Conservation (phyloP, 768 basidiomycete species). For the Heimioporus sp. region DNA sequence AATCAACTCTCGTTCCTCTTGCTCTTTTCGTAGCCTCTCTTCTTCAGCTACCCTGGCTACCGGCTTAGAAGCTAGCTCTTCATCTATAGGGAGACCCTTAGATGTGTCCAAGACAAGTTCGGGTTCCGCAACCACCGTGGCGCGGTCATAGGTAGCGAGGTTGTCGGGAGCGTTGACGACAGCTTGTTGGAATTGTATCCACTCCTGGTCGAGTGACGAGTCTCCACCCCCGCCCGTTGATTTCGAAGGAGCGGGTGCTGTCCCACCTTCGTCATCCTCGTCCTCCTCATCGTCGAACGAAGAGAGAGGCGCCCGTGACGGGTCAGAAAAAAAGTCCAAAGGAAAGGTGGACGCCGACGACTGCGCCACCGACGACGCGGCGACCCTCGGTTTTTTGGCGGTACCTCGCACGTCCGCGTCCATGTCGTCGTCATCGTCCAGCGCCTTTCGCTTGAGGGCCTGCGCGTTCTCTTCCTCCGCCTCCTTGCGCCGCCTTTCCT, state of each 20-base stretch:
- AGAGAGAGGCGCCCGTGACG: constrained; percentile 46
- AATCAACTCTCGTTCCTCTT: constrained; percentile 77
- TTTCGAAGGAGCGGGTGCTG: background rate
- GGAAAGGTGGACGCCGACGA: constrained; percentile 43
- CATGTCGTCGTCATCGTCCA: constrained; percentile 24
- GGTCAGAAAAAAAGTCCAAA: constrained; percentile 79
- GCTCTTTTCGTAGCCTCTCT: constrained; percentile 49
- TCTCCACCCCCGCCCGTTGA: constrained; percentile 3
- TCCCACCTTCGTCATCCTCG: constrained; percentile 33
- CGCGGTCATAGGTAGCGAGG: constrained; percentile 58
- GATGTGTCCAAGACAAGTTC: constrained; percentile 46
- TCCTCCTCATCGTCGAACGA: constrained; percentile 41
- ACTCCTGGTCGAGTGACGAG: constrained; percentile 62
- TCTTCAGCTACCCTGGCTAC: constrained; percentile 29
- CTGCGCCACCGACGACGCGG: constrained; percentile 4
- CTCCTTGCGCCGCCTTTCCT: constrained; percentile 44
- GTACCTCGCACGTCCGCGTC: constrained; percentile 23
- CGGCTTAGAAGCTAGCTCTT: constrained; percentile 20
- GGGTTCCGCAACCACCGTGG: constrained; percentile 72
- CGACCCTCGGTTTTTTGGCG: constrained; percentile 31
- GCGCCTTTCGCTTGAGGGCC: constrained; percentile 33
- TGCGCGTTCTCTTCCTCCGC: constrained; percentile 36
- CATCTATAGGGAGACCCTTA: constrained; percentile 48
- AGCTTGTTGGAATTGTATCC: constrained; percentile 67
- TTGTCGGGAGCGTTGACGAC: constrained; percentile 46